Conservation (phyloP, 1,284 basidiomycete genomes). For the Cystobasidiaceae sp. region DNA sequence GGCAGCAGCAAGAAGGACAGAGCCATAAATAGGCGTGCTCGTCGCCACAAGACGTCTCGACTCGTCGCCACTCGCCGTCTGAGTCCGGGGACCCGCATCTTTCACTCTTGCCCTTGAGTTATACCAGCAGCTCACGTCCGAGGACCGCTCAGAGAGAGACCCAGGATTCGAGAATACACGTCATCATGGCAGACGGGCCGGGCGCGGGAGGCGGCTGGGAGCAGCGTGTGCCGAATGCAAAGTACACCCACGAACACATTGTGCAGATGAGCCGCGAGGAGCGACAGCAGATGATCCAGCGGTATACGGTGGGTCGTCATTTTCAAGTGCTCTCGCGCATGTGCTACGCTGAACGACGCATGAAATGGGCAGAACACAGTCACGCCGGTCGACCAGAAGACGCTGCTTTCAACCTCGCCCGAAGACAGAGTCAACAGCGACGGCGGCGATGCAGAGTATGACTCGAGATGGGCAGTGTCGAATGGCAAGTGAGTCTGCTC, state of each 20-base stretch:
- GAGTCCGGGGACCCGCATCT: no score
- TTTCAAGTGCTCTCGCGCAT: no score
- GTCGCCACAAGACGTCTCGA: no score
- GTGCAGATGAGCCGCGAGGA: background rate
- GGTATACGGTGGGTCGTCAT: background rate
- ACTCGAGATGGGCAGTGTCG: background rate
- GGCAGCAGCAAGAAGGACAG: no score
- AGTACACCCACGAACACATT: background rate
- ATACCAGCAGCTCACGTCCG: no score
- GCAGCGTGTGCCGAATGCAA: conserved; percentile 2
- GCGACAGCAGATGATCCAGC: conserved; percentile 1
- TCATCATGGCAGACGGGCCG: background rate
- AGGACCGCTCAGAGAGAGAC: no score
- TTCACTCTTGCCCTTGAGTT: no score
- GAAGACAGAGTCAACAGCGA: background rate
- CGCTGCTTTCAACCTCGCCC: background rate
- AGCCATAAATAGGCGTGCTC: no score
- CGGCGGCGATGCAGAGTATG: background rate
- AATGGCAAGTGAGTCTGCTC: conserved; percentile 15
- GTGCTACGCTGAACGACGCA: background rate
- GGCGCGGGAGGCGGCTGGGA: background rate
- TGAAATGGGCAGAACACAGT: background rate
- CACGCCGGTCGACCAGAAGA: background rate
- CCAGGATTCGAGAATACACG: no score
- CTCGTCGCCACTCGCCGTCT: no score